Conservation (phyloP, 768 basidiomycete genomes). For the Tulasnella sp. region DNA sequence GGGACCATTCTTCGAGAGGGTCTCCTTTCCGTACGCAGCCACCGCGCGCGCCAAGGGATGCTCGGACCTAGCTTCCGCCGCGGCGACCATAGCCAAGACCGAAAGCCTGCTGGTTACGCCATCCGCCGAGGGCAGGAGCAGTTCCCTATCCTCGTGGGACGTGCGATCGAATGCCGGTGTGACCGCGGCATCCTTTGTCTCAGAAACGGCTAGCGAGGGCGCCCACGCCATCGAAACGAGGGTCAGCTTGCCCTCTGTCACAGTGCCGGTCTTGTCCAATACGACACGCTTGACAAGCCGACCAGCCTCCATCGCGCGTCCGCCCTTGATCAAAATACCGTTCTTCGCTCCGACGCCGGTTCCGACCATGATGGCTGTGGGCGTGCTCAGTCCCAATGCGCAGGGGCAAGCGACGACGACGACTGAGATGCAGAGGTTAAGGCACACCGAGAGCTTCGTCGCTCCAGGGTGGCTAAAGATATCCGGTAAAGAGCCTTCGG, state of each 20-base stretch:
- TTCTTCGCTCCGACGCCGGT: constrained; percentile 96
- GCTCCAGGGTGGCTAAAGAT: constrained; percentile 85
- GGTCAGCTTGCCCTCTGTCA: constrained; percentile 89
- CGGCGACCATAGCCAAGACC: constrained; percentile 75
- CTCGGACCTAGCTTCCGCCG: constrained; percentile 87
- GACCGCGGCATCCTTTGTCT: constrained; percentile 23
- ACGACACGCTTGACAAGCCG: constrained; percentile 75
- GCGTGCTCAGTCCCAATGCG: constrained; percentile 91
- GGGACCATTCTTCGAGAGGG: constrained; percentile 45
- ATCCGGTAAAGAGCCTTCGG: constrained; percentile 59
- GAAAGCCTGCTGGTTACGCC: constrained; percentile 56
- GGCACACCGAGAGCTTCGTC: constrained; percentile 81
- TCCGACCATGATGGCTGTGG: constrained; percentile 99
- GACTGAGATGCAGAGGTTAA: constrained; percentile 96
- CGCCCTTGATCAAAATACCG: constrained; percentile 97
- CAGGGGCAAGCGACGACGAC: constrained; percentile 98
- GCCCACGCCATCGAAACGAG: constrained; percentile 78
- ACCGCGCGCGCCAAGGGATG: constrained; percentile 96
- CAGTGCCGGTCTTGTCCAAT: constrained; percentile 95
- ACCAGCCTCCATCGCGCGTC: constrained; percentile 88
- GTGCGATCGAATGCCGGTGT: constrained; percentile 31
- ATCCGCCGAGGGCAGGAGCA: constrained; percentile 49
- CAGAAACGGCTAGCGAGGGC: constrained; percentile 32
- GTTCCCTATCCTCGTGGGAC: constrained; percentile 39
- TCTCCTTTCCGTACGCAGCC: constrained; percentile 71